phyloP scores from a whole-genome alignment of 345 rosid species.

The Angophora floribunda region DNA sequence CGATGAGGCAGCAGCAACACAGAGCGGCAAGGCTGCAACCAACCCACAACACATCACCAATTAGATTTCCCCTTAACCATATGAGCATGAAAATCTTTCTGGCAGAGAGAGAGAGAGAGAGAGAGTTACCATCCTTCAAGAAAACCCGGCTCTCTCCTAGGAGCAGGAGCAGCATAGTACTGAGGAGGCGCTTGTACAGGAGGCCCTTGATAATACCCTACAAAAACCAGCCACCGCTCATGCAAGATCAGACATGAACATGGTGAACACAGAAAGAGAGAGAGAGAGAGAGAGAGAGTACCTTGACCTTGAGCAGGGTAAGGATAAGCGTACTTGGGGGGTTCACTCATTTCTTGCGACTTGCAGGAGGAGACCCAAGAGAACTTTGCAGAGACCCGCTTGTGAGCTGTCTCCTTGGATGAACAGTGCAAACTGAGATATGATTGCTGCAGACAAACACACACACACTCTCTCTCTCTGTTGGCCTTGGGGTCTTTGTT shows the following conservation, averaged over 20 bases:
- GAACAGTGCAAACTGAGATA: accelerated
- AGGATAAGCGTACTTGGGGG: slow-evolving; percentile 42
- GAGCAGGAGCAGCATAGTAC: slow-evolving; percentile 20
- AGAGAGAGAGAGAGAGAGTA: neutral
- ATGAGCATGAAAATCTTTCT: neutral
- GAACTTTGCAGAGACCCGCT: neutral
- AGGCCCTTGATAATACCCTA: slow-evolving; percentile 45
- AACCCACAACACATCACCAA: neutral
- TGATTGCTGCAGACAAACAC: neutral
- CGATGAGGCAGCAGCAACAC: slow-evolving; percentile 64
- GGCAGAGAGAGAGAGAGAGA: neutral
- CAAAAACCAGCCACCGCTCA: neutral
- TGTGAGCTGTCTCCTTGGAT: neutral
- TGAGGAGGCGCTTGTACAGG: slow-evolving; percentile 40
- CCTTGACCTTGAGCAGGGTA: slow-evolving; percentile 40
- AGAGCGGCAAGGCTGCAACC: slow-evolving; percentile 49
- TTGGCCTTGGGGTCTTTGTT: neutral
- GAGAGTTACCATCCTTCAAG: slow-evolving; percentile 35
- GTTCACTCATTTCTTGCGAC: slow-evolving; percentile 12
- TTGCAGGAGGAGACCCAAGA: neutral
- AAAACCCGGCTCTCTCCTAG: slow-evolving; percentile 18
- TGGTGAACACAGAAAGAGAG: neutral
- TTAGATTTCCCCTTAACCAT: neutral
- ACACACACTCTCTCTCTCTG: no score
- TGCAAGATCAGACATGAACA: neutral